Base-by-base conservation (phyloP, 768 basidiomycete genomes). In the Boletellus ananas region DNA sequence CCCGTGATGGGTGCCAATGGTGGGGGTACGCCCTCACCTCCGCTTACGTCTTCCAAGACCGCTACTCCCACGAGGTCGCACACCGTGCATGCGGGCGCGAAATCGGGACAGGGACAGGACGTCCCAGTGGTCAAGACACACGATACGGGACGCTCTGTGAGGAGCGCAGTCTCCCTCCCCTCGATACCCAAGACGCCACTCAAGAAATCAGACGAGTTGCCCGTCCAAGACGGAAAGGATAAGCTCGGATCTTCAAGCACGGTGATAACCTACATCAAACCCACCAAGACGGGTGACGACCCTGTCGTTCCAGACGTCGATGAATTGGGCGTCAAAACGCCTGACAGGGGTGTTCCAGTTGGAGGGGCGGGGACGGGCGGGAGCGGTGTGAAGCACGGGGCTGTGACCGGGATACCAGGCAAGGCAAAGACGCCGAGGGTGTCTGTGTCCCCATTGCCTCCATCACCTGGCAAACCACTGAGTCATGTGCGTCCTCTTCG, bases 401-500 rank as follows among this genome's bases (percentile, higher is more conserved):
- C 35, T 43, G 43, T 43, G 39, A 21, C 58, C 51, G 54, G 66
- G 52, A 39, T 43, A 33, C 47, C 45, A 12, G 37, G 50, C 35
- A 58, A 31, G 48, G 49, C 54, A 12, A 66, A 60, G 54, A 65
- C 57, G 43, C 62, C 62, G 27, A 56, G 58, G 45, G 48, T 48
- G 31, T 59, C 61, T 2, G 49, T 42, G 14, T 38, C 63, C 34
- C 47, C 57, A 50, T 60, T 74, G 52, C 75, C 77, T 52, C 62
- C 72, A 36, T 72, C 80, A 46, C 69, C 79, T 54, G 77, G 80
- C 56, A 83, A 81, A 66, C 83, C 87, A 58, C 70, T 90, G 75
- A 83, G 79, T 71, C 88, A 91, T 83, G 88, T 91, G 81, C 86
- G 88, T 90, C 79, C 79, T 76, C 80, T 82, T 76, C 74, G 84